Evolutionary conservation across 352 stramenopile species (phyloP).

Genomic region (Discostella stelligera): DNA sequence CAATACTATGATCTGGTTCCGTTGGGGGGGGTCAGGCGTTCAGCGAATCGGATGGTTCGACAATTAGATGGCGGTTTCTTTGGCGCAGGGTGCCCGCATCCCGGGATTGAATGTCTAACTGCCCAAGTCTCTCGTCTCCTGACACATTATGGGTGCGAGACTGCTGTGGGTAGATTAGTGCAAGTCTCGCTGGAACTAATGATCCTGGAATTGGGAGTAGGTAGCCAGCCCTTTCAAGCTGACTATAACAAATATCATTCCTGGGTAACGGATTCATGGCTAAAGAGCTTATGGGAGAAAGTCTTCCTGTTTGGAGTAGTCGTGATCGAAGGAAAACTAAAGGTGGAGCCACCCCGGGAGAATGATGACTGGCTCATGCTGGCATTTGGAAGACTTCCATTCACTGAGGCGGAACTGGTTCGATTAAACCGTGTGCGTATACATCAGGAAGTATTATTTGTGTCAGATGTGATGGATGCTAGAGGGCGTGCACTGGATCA

Average conservation of each 20-base stretch:
- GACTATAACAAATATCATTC: conserved; percentile 8
- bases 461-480: conserved; percentile 9
- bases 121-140: conserved; percentile 1
- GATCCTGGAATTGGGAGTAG: conserved; percentile 7
- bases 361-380: conserved; percentile 22
- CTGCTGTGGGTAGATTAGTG: conserved; percentile 4
- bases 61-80: conserved; percentile 13
- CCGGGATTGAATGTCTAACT: too few relatives aligned
- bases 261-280: conserved; percentile 10
- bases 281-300: conserved; percentile 26
- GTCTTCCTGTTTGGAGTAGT: neutral
- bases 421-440: neutral
- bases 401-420: too few relatives aligned
- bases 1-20: conserved; percentile 4
- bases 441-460: conserved; percentile 4
- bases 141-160: neutral
- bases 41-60: neutral
- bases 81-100: neutral
- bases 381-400: neutral
- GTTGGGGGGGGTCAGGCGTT: neutral
- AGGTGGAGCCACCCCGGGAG: neutral
- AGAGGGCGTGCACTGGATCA: neutral
- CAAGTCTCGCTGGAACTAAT: neutral
- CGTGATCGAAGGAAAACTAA: neutral
- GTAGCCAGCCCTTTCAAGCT: conserved; percentile 5